Evolutionary conservation across 2,329 filamentous ascomycete genomes (phyloP).

Genomic region (Xylariaceae sp.): DNA sequence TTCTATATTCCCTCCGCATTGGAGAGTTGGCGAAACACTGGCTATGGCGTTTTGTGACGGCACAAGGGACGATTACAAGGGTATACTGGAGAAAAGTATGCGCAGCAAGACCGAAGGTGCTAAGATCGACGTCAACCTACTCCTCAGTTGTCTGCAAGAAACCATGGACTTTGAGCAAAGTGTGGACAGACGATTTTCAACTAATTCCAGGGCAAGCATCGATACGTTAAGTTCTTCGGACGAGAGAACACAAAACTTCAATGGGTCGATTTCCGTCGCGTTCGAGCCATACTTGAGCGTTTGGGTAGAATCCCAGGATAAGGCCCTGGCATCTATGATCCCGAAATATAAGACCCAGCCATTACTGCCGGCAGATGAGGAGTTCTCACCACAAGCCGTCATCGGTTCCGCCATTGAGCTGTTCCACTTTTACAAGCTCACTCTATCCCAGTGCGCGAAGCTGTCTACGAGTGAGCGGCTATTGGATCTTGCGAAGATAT

Average conservation of each 20-base stretch:
- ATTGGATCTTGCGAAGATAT: conserved; percentile 74
- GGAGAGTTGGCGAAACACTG: conserved; percentile 85
- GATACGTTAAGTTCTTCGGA: conserved; percentile 81
- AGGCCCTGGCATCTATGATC: conserved; percentile 75
- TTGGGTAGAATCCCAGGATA: conserved; percentile 96
- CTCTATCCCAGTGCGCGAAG: conserved; percentile 90
- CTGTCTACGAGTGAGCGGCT: conserved; percentile 85
- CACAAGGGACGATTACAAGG: conserved; percentile 91
- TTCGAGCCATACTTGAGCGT: conserved; percentile 96
- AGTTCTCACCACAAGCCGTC: conserved; percentile 85
- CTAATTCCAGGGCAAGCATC: conserved; percentile 69
- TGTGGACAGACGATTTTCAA: conserved; percentile 77
- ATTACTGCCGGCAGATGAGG: conserved; percentile 75
- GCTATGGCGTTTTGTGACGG: conserved; percentile 93
- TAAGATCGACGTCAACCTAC: conserved; percentile 80
- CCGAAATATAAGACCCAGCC: conserved; percentile 83
- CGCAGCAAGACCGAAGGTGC: conserved; percentile 69
- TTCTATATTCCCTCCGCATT: conserved; percentile 76
- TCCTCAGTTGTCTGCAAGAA: conserved; percentile 86
- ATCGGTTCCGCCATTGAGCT: conserved; percentile 92
- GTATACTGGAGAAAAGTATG: conserved; percentile 83
- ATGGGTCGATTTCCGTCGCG: conserved; percentile 87
- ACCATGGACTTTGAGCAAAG: conserved; percentile 95
- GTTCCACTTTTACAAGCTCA: conserved; percentile 94
- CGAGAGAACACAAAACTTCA: conserved; percentile 71